Conservation (phyloP, 768 basidiomycete species). For the Bullera alba region DNA sequence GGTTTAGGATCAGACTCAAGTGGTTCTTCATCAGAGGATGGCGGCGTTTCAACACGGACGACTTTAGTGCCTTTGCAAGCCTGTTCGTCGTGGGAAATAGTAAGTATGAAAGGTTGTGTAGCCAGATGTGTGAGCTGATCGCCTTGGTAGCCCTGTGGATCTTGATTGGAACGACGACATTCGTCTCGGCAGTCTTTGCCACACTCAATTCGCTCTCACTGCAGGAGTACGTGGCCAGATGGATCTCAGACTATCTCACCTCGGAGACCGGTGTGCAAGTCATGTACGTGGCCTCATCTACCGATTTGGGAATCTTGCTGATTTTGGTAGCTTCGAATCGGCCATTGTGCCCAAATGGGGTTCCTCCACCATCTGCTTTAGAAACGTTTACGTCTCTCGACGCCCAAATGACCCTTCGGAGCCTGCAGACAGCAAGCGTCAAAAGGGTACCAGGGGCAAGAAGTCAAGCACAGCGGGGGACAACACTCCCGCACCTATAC, state of each 20-base stretch:
- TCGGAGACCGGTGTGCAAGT: conserved; percentile 87
- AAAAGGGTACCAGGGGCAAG: neutral
- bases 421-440: neutral
- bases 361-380: conserved; percentile 89
- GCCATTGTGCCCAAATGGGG: conserved; percentile 98
- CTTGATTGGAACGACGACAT: conserved; percentile 92
- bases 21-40: conserved; percentile 96
- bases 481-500: conserved; percentile 28
- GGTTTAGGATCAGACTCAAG: conserved; percentile 82
- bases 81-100: conserved; percentile 93
- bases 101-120: conserved; percentile 16
- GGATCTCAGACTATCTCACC: conserved; percentile 87
- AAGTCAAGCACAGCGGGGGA: conserved; percentile 24
- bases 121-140: conserved; percentile 6
- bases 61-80: conserved; percentile 90
- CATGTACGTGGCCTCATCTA: conserved; percentile 49
- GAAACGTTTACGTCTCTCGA: conserved; percentile 89
- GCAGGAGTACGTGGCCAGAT: conserved; percentile 73
- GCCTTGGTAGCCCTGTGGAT: conserved; percentile 67
- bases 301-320: neutral
- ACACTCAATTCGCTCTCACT: conserved; percentile 68
- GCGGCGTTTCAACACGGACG: conserved; percentile 89
- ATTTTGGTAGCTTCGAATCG: conserved; percentile 62
- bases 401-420: conserved; percentile 50
- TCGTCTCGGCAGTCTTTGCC: conserved; percentile 87